These are phyloP conservation scores for Penicillium sp. DNA, from an alignment of 2,329 filamentous ascomycete species.

Conservation along the genomic window DNA sequence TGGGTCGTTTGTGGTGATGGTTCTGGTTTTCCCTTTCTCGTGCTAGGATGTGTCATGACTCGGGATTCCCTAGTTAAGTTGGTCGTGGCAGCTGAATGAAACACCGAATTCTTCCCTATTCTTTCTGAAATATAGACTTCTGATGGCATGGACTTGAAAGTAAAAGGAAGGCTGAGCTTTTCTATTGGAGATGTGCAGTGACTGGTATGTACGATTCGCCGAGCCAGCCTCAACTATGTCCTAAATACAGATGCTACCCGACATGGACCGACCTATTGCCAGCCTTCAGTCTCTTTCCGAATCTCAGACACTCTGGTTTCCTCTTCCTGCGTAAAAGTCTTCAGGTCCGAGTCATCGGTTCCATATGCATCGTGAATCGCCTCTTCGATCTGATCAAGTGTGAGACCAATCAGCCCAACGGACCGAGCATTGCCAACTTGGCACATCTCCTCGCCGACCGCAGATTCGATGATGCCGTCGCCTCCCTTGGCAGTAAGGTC, in stretches of 20 bases:
- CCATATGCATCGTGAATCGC: slow-evolving; percentile 29
- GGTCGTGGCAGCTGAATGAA: slow-evolving; percentile 8
- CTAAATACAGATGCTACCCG: not conserved
- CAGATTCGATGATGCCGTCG: slow-evolving; percentile 35
- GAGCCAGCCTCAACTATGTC: not conserved
- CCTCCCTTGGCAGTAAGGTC: slow-evolving; percentile 36
- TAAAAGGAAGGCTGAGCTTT: not conserved
- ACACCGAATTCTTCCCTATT: not conserved
- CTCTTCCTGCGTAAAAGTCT: slow-evolving; percentile 30
- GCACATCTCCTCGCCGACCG: slow-evolving; percentile 36
- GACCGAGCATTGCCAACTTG: slow-evolving; percentile 36
- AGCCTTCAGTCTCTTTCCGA: slow-evolving; percentile 22
- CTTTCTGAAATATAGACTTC: not conserved
- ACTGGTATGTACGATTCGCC: slow-evolving; percentile 1
- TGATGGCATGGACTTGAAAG: not conserved
- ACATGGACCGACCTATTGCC: not conserved
- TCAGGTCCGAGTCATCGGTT: slow-evolving; percentile 25
- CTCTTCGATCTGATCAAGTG: slow-evolving; percentile 38
- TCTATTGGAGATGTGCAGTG: not conserved
- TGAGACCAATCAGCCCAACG: slow-evolving; percentile 33
- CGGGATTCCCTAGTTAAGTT: slow-evolving; percentile 1
- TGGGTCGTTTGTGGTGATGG: not conserved
- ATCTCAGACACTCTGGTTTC: slow-evolving; percentile 28
- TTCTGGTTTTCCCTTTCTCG: slow-evolving; percentile 2
- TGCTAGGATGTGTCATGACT: slow-evolving; percentile 3